Evolutionary conservation across 768 basidiomycete genomes (phyloP), one percentile per base, ranked within the genome.

Genomic region (Rhizopogon vesiculosus): DNA sequence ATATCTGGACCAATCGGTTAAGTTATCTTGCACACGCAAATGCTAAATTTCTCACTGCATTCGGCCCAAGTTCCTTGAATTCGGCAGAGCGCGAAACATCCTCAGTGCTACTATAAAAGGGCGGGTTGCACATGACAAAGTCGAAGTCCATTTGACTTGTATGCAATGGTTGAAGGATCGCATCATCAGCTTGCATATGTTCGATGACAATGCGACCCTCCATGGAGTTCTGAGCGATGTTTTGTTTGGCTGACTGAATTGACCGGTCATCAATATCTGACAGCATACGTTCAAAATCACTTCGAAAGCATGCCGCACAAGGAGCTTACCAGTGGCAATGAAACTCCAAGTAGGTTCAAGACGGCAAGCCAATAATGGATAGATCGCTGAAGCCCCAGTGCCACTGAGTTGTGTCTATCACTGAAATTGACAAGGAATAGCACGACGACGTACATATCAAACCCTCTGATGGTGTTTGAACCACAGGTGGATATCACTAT

Each of bases 121-220:
- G 96, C 0, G 96, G 96, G 68, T 98, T 99, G 72, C 95, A 98
- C 85, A 98, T 92, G 0, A 86, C 84, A 60, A 96, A 93, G 55
- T 88, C 82, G 62, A 85, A 83, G 44, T 35, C 38, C n/a, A 18
- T 25, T 49, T n/a, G 42, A 55, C 22, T 15, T 43, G 42, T 40
- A 18, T 62, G 65, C 15, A 69, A 43, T 35, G 59, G 51, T 18
- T 53, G 72, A 3, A 92, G 71, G 31, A 91, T 78, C 0, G 72
- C 68, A 2, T 73, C 76, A 0, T 65, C 62, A 0, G 63, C 57
- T 5, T 68, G 66, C 0, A 74, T 70, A 50, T 73, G 68, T 8
- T 78, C 53, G 3, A 93, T 59, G 0, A 61, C 46, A 29, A 96
- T 83, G 6, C 78, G 75, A 1, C 76, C 68, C 0, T 68, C 53